Percentiles rank a stretch among this genome's conserved stretches.
phyloP scores from a whole-genome alignment of 139 green algal species.

The Trebouxia sp. region DNA sequence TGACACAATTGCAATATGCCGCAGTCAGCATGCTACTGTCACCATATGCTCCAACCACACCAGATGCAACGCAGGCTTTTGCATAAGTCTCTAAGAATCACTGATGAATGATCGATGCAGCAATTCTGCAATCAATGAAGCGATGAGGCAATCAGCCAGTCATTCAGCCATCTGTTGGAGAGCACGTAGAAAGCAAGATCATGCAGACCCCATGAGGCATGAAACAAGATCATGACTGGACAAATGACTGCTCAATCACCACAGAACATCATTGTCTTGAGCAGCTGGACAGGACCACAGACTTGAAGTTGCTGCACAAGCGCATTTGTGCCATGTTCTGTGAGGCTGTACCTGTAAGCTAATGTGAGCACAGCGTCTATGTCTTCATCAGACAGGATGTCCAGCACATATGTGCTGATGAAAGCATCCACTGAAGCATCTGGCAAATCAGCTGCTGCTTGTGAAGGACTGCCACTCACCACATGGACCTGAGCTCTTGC shows the following conservation, averaged over 20 bases:
- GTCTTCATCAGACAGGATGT: conserved; percentile 20
- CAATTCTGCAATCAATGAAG: neutral
- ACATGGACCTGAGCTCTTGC: neutral
- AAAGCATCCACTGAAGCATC: conserved; percentile 6
- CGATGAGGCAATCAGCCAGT: neutral
- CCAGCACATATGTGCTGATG: conserved; percentile 27
- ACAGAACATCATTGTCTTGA: neutral
- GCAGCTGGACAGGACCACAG: neutral
- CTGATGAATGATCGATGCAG: neutral
- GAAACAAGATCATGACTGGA: neutral
- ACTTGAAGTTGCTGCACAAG: neutral
- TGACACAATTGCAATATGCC: neutral
- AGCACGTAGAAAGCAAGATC: too few relatives aligned
- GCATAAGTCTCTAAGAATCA: neutral
- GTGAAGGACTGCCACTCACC: neutral
- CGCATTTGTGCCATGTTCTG: neutral
- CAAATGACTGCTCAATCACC: neutral
- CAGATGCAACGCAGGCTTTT: neutral
- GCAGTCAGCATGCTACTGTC: neutral
- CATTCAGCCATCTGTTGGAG: too few relatives aligned
- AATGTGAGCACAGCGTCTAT: neutral
- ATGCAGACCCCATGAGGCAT: neutral
- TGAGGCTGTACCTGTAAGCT: neutral
- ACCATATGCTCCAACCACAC: neutral
- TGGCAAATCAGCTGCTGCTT: neutral